Conservation (phyloP, 257 asterid genomes). For the Misopates orontium region DNA sequence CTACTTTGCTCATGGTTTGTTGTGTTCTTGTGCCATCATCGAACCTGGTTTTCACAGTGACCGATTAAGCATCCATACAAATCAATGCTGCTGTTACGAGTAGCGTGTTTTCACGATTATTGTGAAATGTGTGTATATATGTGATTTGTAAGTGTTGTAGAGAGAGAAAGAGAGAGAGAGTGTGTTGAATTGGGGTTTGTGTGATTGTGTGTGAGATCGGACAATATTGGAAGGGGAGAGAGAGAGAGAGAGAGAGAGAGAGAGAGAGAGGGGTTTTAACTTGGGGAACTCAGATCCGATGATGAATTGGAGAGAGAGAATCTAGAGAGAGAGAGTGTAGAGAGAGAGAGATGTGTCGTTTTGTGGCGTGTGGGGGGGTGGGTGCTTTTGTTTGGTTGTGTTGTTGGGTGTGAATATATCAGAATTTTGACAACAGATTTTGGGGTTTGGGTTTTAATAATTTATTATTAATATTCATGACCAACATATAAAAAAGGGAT, state of each 20-base stretch:
- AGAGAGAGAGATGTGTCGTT: slow-evolving; percentile 37
- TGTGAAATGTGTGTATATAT: slow-evolving; percentile 1
- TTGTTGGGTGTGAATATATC: too few species aligned
- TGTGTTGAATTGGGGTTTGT: slow-evolving; percentile 11
- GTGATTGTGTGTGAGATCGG: slow-evolving; percentile 47
- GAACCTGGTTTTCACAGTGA: slow-evolving; percentile 46
- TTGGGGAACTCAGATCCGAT: slow-evolving; percentile 69
- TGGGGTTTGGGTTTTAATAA: too few species aligned
- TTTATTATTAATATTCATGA: too few species aligned
- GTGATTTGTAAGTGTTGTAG: too few species aligned
- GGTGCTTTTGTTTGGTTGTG: slow-evolving; percentile 36
- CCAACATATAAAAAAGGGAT: too few species aligned
- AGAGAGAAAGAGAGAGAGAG: slow-evolving; percentile 12
- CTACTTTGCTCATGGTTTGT: slow-evolving; percentile 67
- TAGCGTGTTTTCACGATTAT: too few species aligned
- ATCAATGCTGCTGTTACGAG: too few species aligned
- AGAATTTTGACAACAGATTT: too few species aligned
- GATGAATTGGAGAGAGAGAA: slow-evolving; percentile 40
- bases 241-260: slow-evolving; percentile 43
- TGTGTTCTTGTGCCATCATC: slow-evolving; percentile 31
- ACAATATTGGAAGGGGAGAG: slow-evolving; percentile 45
- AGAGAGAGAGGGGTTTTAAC: slow-evolving; percentile 39
- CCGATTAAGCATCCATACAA: slow-evolving; percentile 15
- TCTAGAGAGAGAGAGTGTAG: slow-evolving; percentile 28
- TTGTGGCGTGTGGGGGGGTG: slow-evolving; percentile 23